Conservation (phyloP, 495 filamentous ascomycete genomes). For the Xylaria grammica region DNA sequence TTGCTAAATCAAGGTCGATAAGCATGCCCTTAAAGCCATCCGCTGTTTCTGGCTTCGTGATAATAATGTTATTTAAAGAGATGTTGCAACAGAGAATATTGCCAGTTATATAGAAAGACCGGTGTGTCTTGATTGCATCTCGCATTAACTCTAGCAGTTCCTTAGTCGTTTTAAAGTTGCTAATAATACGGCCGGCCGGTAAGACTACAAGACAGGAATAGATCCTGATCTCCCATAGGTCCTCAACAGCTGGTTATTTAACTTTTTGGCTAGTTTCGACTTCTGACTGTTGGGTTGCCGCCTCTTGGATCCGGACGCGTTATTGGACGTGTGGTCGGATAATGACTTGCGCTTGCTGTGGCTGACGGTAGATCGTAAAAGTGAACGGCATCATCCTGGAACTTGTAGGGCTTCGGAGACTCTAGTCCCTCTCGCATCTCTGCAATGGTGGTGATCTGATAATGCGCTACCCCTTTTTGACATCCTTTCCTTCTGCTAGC, state of each 20-base stretch:
- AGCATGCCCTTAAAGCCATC: slow-evolving; percentile 37
- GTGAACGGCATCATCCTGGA: slow-evolving; percentile 2
- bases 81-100: slow-evolving; percentile 48
- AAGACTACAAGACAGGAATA: slow-evolving; percentile 8
- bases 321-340: not conserved
- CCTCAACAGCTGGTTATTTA: not conserved
- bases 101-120: slow-evolving; percentile 40
- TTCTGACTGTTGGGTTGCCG: not conserved
- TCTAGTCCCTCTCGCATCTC: slow-evolving; percentile 17
- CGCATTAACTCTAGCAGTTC: slow-evolving; percentile 8
- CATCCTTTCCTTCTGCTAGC: not conserved
- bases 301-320: not conserved
- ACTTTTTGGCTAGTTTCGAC: not conserved
- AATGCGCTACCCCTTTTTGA: slow-evolving; percentile 9
- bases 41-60: slow-evolving; percentile 26
- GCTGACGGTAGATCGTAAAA: slow-evolving; percentile 3
- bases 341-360: slow-evolving; percentile 8
- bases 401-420: slow-evolving; percentile 5
- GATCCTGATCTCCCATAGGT: slow-evolving; percentile 12
- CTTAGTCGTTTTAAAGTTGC: not conserved
- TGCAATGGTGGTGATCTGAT: slow-evolving; percentile 18
- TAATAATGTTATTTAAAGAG: slow-evolving; percentile 46
- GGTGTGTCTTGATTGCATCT: slow-evolving; percentile 26
- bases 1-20: slow-evolving; percentile 43
- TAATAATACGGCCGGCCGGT: slow-evolving; percentile 9